Evolutionary conservation across 768 basidiomycete species (phyloP).

Genomic region (Rhizopogon sp.): DNA sequence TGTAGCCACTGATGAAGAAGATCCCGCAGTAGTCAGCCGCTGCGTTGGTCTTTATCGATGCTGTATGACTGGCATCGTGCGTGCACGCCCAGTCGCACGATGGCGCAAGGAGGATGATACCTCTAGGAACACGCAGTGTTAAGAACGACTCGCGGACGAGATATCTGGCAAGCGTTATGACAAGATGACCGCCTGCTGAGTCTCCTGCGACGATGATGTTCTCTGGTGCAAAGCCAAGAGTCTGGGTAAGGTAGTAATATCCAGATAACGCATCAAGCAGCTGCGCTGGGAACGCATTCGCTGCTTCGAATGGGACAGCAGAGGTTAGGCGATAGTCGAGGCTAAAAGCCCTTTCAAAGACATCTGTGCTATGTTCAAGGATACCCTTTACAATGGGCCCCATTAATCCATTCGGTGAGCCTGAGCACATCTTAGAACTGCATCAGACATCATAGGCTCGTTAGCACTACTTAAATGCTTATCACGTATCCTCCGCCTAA

Average conservation of each 20-base stretch:
- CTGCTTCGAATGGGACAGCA: slow-evolving; percentile 17
- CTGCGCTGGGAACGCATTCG: slow-evolving; percentile 47
- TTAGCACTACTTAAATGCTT: neutral
- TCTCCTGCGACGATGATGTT: slow-evolving; percentile 48
- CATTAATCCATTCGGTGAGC: slow-evolving; percentile 18
- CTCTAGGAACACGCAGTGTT: slow-evolving; percentile 6
- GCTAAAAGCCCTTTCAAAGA: slow-evolving; percentile 24
- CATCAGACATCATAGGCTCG: no score
- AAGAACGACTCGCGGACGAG: slow-evolving; percentile 11
- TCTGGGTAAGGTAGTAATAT: slow-evolving; percentile 44
- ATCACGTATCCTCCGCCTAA: slow-evolving; percentile 5
- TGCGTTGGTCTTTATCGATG: neutral
- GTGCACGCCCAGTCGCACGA: slow-evolving; percentile 2
- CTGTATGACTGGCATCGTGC: neutral
- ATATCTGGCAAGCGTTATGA: slow-evolving; percentile 34
- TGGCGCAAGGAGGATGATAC: slow-evolving; percentile 7
- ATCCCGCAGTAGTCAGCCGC: neutral
- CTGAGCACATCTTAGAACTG: slow-evolving; percentile 22
- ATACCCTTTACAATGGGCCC: slow-evolving; percentile 18
- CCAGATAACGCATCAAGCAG: slow-evolving; percentile 48
- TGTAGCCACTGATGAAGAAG: slow-evolving; percentile 3
- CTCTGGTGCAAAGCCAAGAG: slow-evolving; percentile 33
- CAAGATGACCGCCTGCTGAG: slow-evolving; percentile 51
- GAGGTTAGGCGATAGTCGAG: slow-evolving; percentile 46
- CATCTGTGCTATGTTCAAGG: slow-evolving; percentile 6